A percentile compares a stretch with the other conserved stretches of the same genome.
These are phyloP conservation scores for Xylaria digitata DNA, from an alignment of 2,329 filamentous ascomycete species.

Conservation along the genomic window DNA sequence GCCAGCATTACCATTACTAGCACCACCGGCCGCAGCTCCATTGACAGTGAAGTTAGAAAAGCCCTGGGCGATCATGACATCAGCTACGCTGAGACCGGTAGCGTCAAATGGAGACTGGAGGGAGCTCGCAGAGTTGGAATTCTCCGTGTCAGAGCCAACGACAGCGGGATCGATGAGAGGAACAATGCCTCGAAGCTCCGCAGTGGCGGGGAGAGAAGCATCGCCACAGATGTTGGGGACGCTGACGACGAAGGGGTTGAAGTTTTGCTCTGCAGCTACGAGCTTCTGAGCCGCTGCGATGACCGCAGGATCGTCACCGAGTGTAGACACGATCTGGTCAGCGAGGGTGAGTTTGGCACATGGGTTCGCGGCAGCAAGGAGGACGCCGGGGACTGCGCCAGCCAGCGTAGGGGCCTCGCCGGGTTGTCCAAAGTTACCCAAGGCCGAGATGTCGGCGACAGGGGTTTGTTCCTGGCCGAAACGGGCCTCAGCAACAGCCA, in stretches of 20 bases:
- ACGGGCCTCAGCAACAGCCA: constrained; percentile 62
- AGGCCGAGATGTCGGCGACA: constrained; percentile 64
- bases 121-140: constrained; percentile 68
- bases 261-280: constrained; percentile 77
- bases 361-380: constrained; percentile 73
- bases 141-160: constrained; percentile 65
- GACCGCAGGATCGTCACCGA: constrained; percentile 69
- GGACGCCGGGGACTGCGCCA: constrained; percentile 68
- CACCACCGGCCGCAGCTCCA: constrained; percentile 45
- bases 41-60: constrained; percentile 69
- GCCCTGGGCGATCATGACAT: constrained; percentile 70
- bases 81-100: constrained; percentile 71
- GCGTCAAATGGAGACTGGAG: constrained; percentile 66
- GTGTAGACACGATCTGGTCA: constrained; percentile 70
- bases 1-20: constrained; percentile 36
- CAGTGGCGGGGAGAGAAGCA: constrained; percentile 69
- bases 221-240: constrained; percentile 74
- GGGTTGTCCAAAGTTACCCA: constrained; percentile 65
- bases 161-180: constrained; percentile 75
- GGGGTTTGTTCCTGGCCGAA: constrained; percentile 73
- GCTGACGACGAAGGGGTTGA: constrained; percentile 72
- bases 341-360: constrained; percentile 74
- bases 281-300: constrained; percentile 71
- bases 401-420: constrained; percentile 73
- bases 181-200: constrained; percentile 72